phyloP scores from a whole-genome alignment of 805 yeast genomes.

The Cyberlindnera lachancei region DNA sequence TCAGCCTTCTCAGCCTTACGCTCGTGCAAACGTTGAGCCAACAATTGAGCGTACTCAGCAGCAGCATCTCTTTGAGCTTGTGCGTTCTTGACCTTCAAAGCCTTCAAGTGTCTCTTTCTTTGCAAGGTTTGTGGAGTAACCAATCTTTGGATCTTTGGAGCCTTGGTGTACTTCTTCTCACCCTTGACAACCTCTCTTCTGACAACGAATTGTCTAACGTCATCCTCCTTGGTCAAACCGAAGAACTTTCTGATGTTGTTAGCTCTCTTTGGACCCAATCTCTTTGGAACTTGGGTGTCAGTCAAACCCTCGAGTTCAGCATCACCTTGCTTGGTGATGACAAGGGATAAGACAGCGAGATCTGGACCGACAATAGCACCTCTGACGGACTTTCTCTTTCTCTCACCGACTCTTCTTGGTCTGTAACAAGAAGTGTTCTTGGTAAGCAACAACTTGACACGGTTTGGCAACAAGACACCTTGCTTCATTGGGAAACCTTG shows the following conservation, averaged over 20 bases:
- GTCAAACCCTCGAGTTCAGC: slow-evolving; percentile 93
- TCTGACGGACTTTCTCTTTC: slow-evolving; percentile 99
- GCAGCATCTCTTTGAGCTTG: slow-evolving; percentile 99
- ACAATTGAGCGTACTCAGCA: slow-evolving; percentile 98
- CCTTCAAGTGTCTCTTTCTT: slow-evolving; percentile 96
- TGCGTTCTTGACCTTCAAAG: slow-evolving; percentile 93
- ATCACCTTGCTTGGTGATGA: slow-evolving; percentile 96
- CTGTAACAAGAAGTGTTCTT: slow-evolving; percentile 98
- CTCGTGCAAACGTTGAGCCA: slow-evolving; percentile 97
- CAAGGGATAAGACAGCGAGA: slow-evolving; percentile 90
- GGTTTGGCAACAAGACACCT: slow-evolving; percentile 99
- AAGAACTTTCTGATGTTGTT: slow-evolving; percentile 99
- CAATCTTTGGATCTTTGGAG: slow-evolving; percentile 99
- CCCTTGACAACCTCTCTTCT: slow-evolving; percentile 98
- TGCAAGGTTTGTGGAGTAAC: slow-evolving; percentile 98
- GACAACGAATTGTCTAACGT: slow-evolving; percentile 73
- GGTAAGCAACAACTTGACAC: slow-evolving; percentile 92
- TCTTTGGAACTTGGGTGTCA: slow-evolving; percentile 91
- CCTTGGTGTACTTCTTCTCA: slow-evolving; percentile 98
- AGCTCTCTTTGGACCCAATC: slow-evolving; percentile 99
- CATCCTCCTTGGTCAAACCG: slow-evolving; percentile 82
- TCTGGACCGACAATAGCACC: slow-evolving; percentile 98
- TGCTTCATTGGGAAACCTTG: slow-evolving; percentile 99
- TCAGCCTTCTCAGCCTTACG: slow-evolving; percentile 98
- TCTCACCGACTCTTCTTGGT: slow-evolving; percentile 99